Evolutionary conservation across 805 yeast genomes (phyloP).

Genomic region (Ogataea naganishii): DNA sequence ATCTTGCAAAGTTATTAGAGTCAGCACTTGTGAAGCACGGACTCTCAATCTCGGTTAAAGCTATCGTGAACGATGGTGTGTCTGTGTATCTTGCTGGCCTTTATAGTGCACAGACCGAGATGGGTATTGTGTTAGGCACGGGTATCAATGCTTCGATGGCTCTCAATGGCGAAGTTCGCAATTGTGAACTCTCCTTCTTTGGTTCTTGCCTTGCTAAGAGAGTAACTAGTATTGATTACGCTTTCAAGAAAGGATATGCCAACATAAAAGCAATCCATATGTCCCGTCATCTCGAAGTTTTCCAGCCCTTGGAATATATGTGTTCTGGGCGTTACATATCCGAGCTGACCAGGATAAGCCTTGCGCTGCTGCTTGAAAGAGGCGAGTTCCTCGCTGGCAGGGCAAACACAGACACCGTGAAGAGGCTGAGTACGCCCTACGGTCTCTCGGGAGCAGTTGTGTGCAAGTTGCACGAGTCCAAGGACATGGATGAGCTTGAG

Average conservation of each 20-base stretch:
- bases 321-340: constrained; percentile 50
- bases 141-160: constrained; percentile 52
- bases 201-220: constrained; percentile 29
- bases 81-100: constrained; percentile 53
- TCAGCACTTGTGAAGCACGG: constrained; percentile 17
- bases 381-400: constrained; percentile 6
- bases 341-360: constrained; percentile 38
- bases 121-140: constrained; percentile 62
- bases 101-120: constrained; percentile 22
- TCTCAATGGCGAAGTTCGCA: constrained; percentile 23
- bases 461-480: constrained; percentile 29
- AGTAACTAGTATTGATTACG: constrained; percentile 30
- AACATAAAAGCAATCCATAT: constrained; percentile 19
- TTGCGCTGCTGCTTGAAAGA: constrained; percentile 24
- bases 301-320: constrained; percentile 50
- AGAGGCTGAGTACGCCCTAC: constrained; percentile 9
- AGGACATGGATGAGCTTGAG: constrained; percentile 16
- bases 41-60: constrained; percentile 28
- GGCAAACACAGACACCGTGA: neutral
- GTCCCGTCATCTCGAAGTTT: constrained; percentile 19
- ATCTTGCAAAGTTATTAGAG: constrained; percentile 35
- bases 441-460: constrained; percentile 33
- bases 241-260: constrained; percentile 20
- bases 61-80: constrained; percentile 53
- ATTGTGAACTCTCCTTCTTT: constrained; percentile 50